phyloP scores from a whole-genome alignment of 2,329 filamentous ascomycete genomes.

The Alternaria novae-zelandiae region DNA sequence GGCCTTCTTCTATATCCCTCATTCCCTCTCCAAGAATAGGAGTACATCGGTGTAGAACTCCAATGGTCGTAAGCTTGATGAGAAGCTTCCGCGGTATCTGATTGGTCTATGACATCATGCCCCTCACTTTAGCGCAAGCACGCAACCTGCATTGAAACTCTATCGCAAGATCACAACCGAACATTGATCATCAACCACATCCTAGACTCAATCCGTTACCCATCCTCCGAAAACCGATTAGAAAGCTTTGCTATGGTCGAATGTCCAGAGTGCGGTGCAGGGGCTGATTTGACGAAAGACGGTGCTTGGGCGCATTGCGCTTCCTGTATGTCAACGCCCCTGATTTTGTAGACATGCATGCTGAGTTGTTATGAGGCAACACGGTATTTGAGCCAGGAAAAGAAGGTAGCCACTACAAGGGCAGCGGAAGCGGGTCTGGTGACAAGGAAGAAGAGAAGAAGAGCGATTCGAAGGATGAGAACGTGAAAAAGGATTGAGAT shows the following conservation, averaged over 20 bases:
- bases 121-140: constrained; percentile 13
- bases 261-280: constrained; percentile 39
- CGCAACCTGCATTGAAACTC: not conserved
- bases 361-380: constrained; percentile 11
- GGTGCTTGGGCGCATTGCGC: constrained; percentile 39
- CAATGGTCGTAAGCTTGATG: not conserved
- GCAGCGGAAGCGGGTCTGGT: constrained; percentile 32
- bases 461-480: constrained; percentile 17
- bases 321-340: constrained; percentile 25
- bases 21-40: not conserved
- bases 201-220: not conserved
- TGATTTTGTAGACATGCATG: not conserved
- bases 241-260: constrained; percentile 20
- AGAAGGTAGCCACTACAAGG: constrained; percentile 32
- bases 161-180: not conserved
- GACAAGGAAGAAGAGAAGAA: constrained; percentile 34
- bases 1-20: not conserved
- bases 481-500: constrained; percentile 2
- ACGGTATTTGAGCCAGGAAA: constrained; percentile 39
- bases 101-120: constrained; percentile 20
- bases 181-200: not conserved
- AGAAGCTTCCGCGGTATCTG: not conserved
- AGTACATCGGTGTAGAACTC: not conserved
- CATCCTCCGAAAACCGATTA: not conserved
- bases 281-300: constrained; percentile 38